These are phyloP conservation scores for Phlebiopsis flavidoalba DNA, from an alignment of 768 basidiomycete species.

Conservation along the genomic window DNA sequence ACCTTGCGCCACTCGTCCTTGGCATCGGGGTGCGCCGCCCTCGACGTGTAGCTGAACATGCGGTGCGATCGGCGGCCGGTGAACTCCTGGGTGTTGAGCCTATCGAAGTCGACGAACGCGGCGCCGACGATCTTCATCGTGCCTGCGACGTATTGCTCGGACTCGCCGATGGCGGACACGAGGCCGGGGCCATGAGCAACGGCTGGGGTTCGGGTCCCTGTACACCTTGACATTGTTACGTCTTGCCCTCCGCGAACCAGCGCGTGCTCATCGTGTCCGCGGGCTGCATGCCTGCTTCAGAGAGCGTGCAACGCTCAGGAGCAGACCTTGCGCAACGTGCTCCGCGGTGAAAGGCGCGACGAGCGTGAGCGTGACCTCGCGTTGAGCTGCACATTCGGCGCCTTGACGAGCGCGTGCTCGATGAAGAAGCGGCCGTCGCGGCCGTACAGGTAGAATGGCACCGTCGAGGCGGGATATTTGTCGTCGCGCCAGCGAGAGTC, in stretches of 20 bases:
- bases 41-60: background rate
- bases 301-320: slow-evolving; percentile 12
- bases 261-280: slow-evolving; percentile 4
- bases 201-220: slow-evolving; percentile 5
- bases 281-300: slow-evolving; percentile 19
- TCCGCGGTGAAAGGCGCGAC: background rate
- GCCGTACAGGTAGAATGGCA: slow-evolving; percentile 40
- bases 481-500: slow-evolving; percentile 24
- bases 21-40: background rate
- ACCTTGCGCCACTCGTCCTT: background rate
- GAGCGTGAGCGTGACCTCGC: slow-evolving; percentile 13
- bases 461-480: slow-evolving; percentile 24
- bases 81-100: slow-evolving; percentile 6
- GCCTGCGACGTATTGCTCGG: slow-evolving; percentile 7
- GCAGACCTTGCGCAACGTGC: slow-evolving; percentile 13
- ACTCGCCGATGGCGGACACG: slow-evolving; percentile 3
- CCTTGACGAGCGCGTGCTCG: slow-evolving; percentile 27
- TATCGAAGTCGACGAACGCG: background rate
- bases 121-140: slow-evolving; percentile 12
- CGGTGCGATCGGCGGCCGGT: slow-evolving; percentile 1
- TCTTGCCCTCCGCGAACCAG: slow-evolving; percentile 8
- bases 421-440: slow-evolving; percentile 21
- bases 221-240: slow-evolving; percentile 11
- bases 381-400: slow-evolving; percentile 19
- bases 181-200: slow-evolving; percentile 11